Evolutionary conservation across 306 rosid species (phyloP), one percentile per base, ranked within the genome.

Genomic region (Luffa acutangula): DNA sequence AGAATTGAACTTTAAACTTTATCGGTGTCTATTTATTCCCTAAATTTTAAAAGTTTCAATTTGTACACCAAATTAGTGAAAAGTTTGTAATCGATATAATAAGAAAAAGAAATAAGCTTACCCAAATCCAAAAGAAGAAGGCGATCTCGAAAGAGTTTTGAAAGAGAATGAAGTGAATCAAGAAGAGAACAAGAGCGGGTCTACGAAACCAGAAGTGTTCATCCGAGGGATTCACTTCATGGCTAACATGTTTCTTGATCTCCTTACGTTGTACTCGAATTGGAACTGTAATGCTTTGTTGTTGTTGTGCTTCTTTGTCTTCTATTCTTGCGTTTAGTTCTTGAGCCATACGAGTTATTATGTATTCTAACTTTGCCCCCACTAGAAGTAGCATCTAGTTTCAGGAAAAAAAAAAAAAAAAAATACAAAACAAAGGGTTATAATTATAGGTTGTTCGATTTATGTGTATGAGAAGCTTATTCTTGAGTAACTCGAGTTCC

Each of bases 61-160:
- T 25, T 25, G 31, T 25, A 25, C 31, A 25, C 31, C 31, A 25
- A 25, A 25, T 25, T 25, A 25, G 31, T 25, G 0, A 25, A 25
- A 25, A 25, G 31, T 25, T 25, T 25, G 31, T 25, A 25, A 25
- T 25, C 31, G 31, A 25, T 25, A 25, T 25, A 25, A 25, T 25
- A 25, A 25, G 31, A 25, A 25, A 25, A 25, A 17, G n/a, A 0
- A 52, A 9, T 12, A 37, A 3, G 17, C 25, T 42, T 84, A 95
- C 97, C 97, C 79, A 92, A 80, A 95, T 91, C 98, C 97, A 92
- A 81, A 92, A 92, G 91, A 92, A 92, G 87, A 95, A 92, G 17
- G 97, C 98, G 6, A 95, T 89, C 91, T 95, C 98, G 51, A 92
- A 95, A 52, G 98, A 81, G 71, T 95, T 95, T 69, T 95, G 98